These are phyloP conservation scores for Coniochaeta hoffmannii DNA, from an alignment of 2,329 filamentous ascomycete genomes.

Conservation along the genomic window DNA sequence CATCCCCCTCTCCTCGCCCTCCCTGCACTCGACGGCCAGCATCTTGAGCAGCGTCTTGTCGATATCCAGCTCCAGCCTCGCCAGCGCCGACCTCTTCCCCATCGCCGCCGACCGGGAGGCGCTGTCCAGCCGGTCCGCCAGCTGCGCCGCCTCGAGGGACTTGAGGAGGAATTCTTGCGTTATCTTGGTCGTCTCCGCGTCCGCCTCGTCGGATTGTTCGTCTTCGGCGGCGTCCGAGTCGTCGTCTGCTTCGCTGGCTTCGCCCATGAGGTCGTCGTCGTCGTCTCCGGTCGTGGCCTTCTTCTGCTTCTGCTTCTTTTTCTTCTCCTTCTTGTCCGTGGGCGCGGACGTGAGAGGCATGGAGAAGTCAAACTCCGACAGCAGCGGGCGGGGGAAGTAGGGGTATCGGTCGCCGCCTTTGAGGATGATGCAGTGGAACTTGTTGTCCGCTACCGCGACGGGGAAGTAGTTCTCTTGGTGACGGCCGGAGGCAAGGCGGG, in stretches of 20 bases:
- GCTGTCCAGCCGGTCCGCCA: slow-evolving; percentile 65
- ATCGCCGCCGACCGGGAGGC: slow-evolving; percentile 49
- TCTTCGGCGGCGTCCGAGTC: slow-evolving; percentile 27
- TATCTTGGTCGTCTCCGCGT: slow-evolving; percentile 51
- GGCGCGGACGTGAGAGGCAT: slow-evolving; percentile 63
- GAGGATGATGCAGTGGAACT: slow-evolving; percentile 98
- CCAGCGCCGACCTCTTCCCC: slow-evolving; percentile 59
- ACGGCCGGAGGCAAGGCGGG: slow-evolving; percentile 73
- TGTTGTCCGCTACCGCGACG: slow-evolving; percentile 82
- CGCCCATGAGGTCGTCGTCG: slow-evolving; percentile 22
- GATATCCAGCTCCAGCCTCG: slow-evolving; percentile 70
- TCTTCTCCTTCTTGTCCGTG: slow-evolving; percentile 28
- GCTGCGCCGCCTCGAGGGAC: slow-evolving; percentile 63
- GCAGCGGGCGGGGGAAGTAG: slow-evolving; percentile 82
- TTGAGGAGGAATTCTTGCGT: slow-evolving; percentile 78
- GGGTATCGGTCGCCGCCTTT: slow-evolving; percentile 92
- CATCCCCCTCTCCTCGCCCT: slow-evolving; percentile 91
- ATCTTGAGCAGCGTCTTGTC: slow-evolving; percentile 89
- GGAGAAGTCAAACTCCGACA: slow-evolving; percentile 89
- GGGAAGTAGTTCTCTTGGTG: slow-evolving; percentile 93
- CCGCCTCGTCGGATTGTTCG: slow-evolving; percentile 24
- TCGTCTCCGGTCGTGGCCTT: slow-evolving; percentile 23
- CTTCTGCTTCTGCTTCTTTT: slow-evolving; percentile 24
- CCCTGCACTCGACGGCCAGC: slow-evolving; percentile 81
- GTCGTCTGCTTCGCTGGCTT: slow-evolving; percentile 26